Base-by-base conservation (phyloP, 176 grass and related monocot species). In the Avena eriantha region DNA sequence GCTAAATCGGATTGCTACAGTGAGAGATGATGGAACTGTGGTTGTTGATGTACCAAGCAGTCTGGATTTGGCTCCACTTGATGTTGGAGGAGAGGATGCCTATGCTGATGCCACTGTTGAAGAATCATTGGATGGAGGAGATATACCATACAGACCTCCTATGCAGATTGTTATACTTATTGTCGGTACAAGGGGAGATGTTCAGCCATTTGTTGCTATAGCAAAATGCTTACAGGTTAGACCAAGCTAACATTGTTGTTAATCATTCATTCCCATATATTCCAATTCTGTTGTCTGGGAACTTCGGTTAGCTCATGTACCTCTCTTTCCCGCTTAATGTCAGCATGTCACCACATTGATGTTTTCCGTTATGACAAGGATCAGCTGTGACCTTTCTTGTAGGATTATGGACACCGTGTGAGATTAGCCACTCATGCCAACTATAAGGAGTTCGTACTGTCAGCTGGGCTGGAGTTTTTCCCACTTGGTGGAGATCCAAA, bases 341-440 rank as follows among this genome's bases (percentile, higher is more conserved):
- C 15, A 67, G 29, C 34, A 9, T 17, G 29, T 13, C 24, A 8
- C 7, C 13, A 41, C 18, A 51, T 56, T 35, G 22, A 4, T 65
- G 72, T 12, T 45, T 83, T 78, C 29, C 8, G 33, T 56, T 41
- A 47, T 81, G 68, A 83, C 21, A 76, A 39, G 12, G 34, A 47
- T 84, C 1, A 36, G n/a, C 51, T 81, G 6, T 55, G 8, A 85
- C 13, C n/a, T 88, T 79, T 84, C 46, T 92, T 86, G 33, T 50
- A 99, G 97, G 92, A 96, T 59, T 93, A 91, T 76, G 94, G 97
- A 36, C 97, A 99, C 84, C 93, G 97, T 76, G 94, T 99, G 49
- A 93, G 97, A 82, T 72, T 99, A 76, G 97, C 97, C 80, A 94
- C 90, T 70, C 97, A 99, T 87, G 94, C 90, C n/a, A 99, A 99